Conservation (phyloP, 1,139 yeast species). For the Yamadazyma trypodendri region DNA sequence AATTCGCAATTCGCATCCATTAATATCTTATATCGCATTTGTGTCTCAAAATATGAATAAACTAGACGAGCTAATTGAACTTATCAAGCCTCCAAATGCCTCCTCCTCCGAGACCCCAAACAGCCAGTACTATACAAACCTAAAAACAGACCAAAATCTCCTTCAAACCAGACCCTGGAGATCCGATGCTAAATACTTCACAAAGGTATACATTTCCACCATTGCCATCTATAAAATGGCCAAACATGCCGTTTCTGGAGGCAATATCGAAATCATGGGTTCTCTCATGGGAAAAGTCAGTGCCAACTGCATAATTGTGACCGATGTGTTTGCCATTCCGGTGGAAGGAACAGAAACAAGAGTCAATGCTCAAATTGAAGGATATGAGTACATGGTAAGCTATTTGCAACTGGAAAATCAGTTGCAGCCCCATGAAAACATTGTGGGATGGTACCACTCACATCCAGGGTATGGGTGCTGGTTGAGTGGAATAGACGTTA, state of each 20-base stretch:
- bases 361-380: constrained; percentile 92
- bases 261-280: constrained; percentile 93
- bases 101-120: constrained; percentile 1
- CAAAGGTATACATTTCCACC: constrained; percentile 65
- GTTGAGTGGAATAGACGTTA: constrained; percentile 87
- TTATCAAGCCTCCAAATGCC: neutral
- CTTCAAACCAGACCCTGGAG: constrained; percentile 39
- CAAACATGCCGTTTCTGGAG: constrained; percentile 81
- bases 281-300: constrained; percentile 80
- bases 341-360: constrained; percentile 96
- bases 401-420: constrained; percentile 63
- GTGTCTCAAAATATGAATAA: constrained; percentile 1
- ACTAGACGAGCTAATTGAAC: constrained; percentile 2
- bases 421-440: constrained; percentile 53
- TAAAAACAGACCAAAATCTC: constrained; percentile 9
- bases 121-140: constrained; percentile 10
- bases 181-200: constrained; percentile 57
- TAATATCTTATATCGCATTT: neutral
- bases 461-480: constrained; percentile 98
- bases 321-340: constrained; percentile 84
- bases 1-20: neutral
- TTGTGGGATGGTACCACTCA: constrained; percentile 95
- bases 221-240: constrained; percentile 79
- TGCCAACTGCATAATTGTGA: constrained; percentile 60
- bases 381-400: constrained; percentile 91